phyloP scores from a whole-genome alignment of 1,139 yeast species.

The Suhomyces atakaporum region DNA sequence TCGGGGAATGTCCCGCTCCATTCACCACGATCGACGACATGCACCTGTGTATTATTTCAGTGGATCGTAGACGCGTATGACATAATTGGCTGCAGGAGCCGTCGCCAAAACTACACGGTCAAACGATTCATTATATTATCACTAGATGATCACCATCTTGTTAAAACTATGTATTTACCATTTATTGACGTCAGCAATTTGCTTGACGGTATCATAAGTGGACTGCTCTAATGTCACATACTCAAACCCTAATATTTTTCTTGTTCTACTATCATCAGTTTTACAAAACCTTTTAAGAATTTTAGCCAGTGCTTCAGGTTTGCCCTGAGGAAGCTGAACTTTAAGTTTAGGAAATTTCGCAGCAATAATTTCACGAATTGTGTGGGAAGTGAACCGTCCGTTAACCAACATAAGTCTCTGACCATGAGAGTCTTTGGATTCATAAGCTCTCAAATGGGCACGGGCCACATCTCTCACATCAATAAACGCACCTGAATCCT shows the following conservation, averaged over 20 bases:
- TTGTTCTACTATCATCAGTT: constrained; percentile 27
- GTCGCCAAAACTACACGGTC: too few relatives aligned
- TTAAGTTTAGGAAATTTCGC: constrained; percentile 29
- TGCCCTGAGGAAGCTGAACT: constrained; percentile 30
- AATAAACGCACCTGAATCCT: constrained; percentile 16
- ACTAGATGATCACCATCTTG: too few relatives aligned
- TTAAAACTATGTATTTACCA: too few relatives aligned
- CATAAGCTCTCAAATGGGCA: constrained; percentile 18
- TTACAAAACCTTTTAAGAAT: constrained; percentile 11
- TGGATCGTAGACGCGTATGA: too few relatives aligned
- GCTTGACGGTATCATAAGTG: constrained; percentile 46
- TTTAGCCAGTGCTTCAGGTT: constrained; percentile 21
- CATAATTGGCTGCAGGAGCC: too few relatives aligned
- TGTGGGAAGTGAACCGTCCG: constrained; percentile 22
- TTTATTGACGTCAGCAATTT: constrained; percentile 30
- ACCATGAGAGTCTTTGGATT: constrained; percentile 13
- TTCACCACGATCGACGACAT: too few relatives aligned
- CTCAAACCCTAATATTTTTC: constrained; percentile 35
- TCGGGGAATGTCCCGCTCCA: too few relatives aligned
- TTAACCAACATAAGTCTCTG: constrained; percentile 18
- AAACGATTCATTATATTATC: too few relatives aligned
- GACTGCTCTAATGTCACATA: constrained; percentile 39
- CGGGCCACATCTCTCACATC: constrained; percentile 20
- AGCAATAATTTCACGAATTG: constrained; percentile 19
- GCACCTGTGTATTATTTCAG: too few relatives aligned